Evolutionary conservation across 2,329 filamentous ascomycete species (phyloP).

Genomic region (Rutstroemia sp.): DNA sequence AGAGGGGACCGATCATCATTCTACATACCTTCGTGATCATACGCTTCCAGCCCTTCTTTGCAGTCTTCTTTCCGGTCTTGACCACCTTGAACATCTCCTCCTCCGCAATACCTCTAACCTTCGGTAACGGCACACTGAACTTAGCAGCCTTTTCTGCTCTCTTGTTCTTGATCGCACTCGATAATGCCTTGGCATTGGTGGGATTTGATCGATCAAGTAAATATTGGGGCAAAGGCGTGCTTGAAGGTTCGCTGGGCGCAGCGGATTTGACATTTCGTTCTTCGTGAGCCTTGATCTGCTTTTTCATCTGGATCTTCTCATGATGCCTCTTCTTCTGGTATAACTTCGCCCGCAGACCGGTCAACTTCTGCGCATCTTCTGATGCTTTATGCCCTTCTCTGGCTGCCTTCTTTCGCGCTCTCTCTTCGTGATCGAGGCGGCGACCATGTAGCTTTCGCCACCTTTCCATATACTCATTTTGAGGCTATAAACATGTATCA

Average conservation of each 20-base stretch:
- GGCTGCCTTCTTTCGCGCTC: conserved; percentile 75
- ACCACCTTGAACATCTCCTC: conserved; percentile 98
- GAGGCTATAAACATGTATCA: conserved; percentile 46
- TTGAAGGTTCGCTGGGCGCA: conserved; percentile 68
- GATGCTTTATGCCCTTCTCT: conserved; percentile 85
- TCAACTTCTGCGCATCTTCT: conserved; percentile 86
- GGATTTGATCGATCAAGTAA: conserved; percentile 72
- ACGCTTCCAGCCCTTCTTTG: conserved; percentile 62
- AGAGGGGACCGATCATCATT: neutral
- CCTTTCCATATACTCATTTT: conserved; percentile 80
- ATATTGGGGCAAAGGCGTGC: conserved; percentile 82
- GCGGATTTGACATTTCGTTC: conserved; percentile 89
- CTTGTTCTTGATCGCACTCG: conserved; percentile 91
- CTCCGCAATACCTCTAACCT: conserved; percentile 87
- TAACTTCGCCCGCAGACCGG: conserved; percentile 85
- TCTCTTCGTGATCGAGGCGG: conserved; percentile 52
- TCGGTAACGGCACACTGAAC: conserved; percentile 86
- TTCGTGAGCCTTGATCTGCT: conserved; percentile 88
- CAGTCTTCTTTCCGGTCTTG: conserved; percentile 90
- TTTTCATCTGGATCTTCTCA: conserved; percentile 98
- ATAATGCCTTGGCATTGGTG: conserved; percentile 59
- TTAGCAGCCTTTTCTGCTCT: conserved; percentile 87
- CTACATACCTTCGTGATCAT: conserved; percentile 48
- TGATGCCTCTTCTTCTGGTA: conserved; percentile 89
- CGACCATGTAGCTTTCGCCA: conserved; percentile 57